Evolutionary conservation across 1,284 basidiomycete genomes (phyloP).

Genomic region (Apiotrichum siamense): DNA sequence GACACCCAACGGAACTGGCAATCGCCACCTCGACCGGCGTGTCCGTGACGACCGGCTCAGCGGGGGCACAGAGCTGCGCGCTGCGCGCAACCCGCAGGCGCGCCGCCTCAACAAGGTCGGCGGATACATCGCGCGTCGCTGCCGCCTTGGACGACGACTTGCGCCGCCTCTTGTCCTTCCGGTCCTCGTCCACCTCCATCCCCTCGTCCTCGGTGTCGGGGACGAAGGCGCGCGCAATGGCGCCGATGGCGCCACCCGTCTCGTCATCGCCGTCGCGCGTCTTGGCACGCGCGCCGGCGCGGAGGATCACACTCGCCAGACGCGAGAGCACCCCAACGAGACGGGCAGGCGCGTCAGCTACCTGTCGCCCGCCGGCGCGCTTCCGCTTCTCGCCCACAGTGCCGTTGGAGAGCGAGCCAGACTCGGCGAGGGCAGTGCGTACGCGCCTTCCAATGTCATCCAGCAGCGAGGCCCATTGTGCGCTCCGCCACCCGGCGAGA

Average conservation of each 20-base stretch:
- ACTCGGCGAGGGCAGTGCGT: background rate
- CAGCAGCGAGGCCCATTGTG: slow-evolving; percentile 12
- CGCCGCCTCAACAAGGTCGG: slow-evolving; percentile 8
- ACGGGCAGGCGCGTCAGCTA: slow-evolving; percentile 2
- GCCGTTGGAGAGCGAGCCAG: too few relatives aligned
- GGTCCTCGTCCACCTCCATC: background rate
- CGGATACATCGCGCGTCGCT: background rate
- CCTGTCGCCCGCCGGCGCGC: background rate
- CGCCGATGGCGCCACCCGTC: slow-evolving; percentile 9
- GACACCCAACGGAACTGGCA: background rate
- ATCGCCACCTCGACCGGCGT: background rate
- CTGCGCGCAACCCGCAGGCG: slow-evolving; percentile 13
- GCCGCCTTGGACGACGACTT: slow-evolving; percentile 4
- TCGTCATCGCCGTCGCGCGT: slow-evolving; percentile 13
- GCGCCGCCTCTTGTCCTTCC: slow-evolving; percentile 12
- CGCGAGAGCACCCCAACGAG: slow-evolving; percentile 11
- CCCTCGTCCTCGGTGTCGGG: background rate
- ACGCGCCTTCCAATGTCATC: slow-evolving; percentile 5
- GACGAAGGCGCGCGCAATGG: slow-evolving; percentile 10
- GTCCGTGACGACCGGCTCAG: slow-evolving; percentile 1
- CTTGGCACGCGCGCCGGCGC: slow-evolving; percentile 12
- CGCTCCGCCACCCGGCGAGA: slow-evolving; percentile 14
- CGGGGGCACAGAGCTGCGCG: slow-evolving; percentile 2
- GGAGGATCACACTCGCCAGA: slow-evolving; percentile 10
- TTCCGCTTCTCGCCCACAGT: slow-evolving; percentile 13